Evolutionary conservation across 768 basidiomycete genomes (phyloP), one percentile per base, ranked within the genome.

Genomic region (Lactarius sanguifluus): DNA sequence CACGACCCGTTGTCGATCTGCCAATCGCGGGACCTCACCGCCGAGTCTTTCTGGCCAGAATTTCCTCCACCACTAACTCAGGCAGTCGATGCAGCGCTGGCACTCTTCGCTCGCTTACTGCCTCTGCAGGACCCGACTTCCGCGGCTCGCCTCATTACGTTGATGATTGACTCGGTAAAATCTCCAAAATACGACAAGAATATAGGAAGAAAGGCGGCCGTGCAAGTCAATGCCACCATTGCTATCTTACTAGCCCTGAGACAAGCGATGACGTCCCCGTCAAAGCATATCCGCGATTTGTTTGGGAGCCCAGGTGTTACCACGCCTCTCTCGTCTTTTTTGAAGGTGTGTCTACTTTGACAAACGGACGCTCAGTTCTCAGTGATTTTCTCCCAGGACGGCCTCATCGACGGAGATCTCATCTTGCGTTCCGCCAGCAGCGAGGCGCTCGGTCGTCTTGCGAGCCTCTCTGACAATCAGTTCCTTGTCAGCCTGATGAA

Each of bases 401-500:
- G 88, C 0, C 79, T 98, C 15, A 79, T 93, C 5, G 92, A 98
- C 71, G 85, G 89, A 0, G 95, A 96, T 73, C 76, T 84, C 2
- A 82, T 88, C 25, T 77, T 98, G 20, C 86, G 96, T 1, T 83
- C 84, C 20, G 87, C 89, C 0, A 87, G 89, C 43, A 95, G 94
- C 69, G 94, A 97, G 75, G 87, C 91, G 0, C 86, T 98, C 66
- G 97, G 96, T 18, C 87, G 92, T 18, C 78, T 98, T 9, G 90
- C 92, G 9, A 90, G 86, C 71, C 78, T 96, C 38, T 90, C 91
- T 1, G 93, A 90, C 5, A 92, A 89, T 8, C 84, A 82, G 50
- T 96, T 95, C 80, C 81, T 98, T 59, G 91, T 92, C 0, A 83
- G 82, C 55, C 91, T 96, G 75, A 89, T 94, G 68, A 97, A 97